Conservation (phyloP, 257 asterid genomes). For the Nicotiana undulata region DNA sequence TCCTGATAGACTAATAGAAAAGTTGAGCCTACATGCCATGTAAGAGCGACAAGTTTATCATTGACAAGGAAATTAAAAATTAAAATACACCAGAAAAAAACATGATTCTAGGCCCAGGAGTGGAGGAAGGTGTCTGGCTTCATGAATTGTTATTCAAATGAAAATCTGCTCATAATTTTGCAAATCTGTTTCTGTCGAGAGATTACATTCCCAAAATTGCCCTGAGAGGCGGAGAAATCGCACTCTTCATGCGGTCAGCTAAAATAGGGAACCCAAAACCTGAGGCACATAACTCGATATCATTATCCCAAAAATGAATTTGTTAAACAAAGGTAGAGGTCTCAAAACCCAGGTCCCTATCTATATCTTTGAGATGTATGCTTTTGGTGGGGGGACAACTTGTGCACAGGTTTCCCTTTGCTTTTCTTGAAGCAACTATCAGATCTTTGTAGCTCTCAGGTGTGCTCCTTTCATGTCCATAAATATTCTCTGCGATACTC, state of each 20-base stretch:
- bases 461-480: conserved; percentile 34
- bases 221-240: conserved; percentile 64
- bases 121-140: neutral
- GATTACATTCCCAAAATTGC: conserved; percentile 34
- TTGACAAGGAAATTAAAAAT: neutral
- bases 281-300: neutral
- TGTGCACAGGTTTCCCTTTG: neutral
- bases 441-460: neutral
- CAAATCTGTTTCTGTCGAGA: neutral
- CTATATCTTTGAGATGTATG: neutral
- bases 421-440: neutral
- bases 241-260: conserved; percentile 67
- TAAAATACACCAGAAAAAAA: neutral
- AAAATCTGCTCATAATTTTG: neutral
- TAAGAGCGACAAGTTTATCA: neutral
- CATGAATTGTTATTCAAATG: neutral
- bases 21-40: neutral
- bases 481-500: conserved; percentile 63
- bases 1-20: neutral
- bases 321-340: conserved; percentile 5
- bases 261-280: conserved; percentile 15
- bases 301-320: conserved; percentile 17
- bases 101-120: neutral
- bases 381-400: neutral
- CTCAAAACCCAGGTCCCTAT: neutral